Percentiles rank a stretch among this genome's conserved stretches.
phyloP scores from a whole-genome alignment of 306 rosid species.

The Acacia melanoxylon region DNA sequence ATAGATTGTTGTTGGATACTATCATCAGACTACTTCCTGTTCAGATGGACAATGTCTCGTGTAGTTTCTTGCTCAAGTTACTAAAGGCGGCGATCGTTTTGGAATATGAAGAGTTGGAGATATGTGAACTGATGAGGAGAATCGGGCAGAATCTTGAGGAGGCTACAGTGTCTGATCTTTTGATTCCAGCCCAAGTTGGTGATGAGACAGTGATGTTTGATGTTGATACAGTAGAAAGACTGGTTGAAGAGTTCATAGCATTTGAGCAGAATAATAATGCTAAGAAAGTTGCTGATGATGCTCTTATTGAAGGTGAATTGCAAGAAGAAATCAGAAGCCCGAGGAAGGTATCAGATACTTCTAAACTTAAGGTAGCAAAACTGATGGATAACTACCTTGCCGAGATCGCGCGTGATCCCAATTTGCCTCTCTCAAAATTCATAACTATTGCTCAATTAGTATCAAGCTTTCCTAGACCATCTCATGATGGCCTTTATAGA shows the following conservation, averaged over 20 bases:
- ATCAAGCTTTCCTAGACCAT: neutral
- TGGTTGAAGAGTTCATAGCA: neutral
- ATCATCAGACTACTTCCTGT: neutral
- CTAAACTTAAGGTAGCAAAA: slow-evolving; percentile 1
- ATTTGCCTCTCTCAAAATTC: neutral
- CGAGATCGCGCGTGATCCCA: neutral
- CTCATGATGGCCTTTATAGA: slow-evolving; percentile 5
- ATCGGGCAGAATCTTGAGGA: slow-evolving; percentile 4
- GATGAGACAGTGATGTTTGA: slow-evolving; percentile 3
- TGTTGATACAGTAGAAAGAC: neutral
- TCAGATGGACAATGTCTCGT: slow-evolving; percentile 2
- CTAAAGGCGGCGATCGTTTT: neutral
- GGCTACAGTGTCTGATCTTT: neutral
- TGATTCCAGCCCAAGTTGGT: neutral
- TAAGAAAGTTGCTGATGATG: neutral
- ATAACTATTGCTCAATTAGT: neutral
- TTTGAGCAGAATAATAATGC: neutral
- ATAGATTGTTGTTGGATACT: neutral
- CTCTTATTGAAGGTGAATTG: neutral
- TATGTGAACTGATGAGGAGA: slow-evolving; percentile 5
- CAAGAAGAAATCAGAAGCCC: neutral
- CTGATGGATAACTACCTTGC: neutral
- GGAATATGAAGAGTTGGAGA: neutral
- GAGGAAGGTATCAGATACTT: neutral
- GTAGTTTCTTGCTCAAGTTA: slow-evolving; percentile 7